phyloP scores from a whole-genome alignment of 768 basidiomycete species.

The Tremella yokohamensis region DNA sequence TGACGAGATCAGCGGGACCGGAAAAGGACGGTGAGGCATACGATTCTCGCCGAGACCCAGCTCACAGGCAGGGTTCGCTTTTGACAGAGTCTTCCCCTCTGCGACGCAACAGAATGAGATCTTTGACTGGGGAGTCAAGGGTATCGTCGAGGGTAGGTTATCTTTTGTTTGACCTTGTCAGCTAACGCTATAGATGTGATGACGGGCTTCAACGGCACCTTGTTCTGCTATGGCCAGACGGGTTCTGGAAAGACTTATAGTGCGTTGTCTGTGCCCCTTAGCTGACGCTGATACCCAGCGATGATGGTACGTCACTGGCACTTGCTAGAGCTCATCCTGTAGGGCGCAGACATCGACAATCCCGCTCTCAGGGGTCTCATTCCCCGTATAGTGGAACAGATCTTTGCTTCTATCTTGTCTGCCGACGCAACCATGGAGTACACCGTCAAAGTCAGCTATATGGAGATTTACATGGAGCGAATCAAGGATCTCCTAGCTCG shows the following conservation, averaged over 20 bases:
- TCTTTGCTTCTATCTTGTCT: constrained; percentile 94
- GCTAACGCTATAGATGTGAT: constrained; percentile 72
- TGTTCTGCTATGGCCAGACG: constrained; percentile 59
- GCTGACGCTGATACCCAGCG: constrained; percentile 66
- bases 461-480: constrained; percentile 98
- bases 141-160: constrained; percentile 78
- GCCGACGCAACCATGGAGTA: constrained; percentile 95
- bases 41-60: not conserved
- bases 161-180: not conserved
- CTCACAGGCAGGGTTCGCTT: constrained; percentile 66
- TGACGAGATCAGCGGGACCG: constrained; percentile 59
- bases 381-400: constrained; percentile 96
- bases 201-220: constrained; percentile 96
- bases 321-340: constrained; percentile 11
- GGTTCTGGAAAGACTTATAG: constrained; percentile 53
- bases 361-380: constrained; percentile 93
- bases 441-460: constrained; percentile 98
- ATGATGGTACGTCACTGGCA: constrained; percentile 75
- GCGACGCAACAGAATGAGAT: constrained; percentile 85
- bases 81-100: constrained; percentile 94
- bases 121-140: constrained; percentile 97
- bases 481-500: constrained; percentile 93
- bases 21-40: constrained; percentile 69
- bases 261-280: constrained; percentile 16
- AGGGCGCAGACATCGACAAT: constrained; percentile 97